Evolutionary conservation across 257 asterid genomes (phyloP).

Genomic region (Ilex asprella): DNA sequence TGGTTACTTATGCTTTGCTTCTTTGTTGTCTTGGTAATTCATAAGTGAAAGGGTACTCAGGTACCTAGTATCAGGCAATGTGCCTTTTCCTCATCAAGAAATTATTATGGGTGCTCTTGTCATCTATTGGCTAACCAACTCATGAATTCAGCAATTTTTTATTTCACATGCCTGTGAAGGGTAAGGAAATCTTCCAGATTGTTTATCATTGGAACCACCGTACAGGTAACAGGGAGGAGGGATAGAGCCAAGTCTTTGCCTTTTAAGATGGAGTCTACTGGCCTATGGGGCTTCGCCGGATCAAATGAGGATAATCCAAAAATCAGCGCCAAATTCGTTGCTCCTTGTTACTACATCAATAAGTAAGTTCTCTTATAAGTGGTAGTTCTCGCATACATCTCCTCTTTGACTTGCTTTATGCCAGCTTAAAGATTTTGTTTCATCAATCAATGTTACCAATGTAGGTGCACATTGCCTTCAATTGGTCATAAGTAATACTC

Average conservation of each 20-base stretch:
- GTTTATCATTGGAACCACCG: background rate
- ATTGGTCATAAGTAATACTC: no score
- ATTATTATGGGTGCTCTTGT: no score
- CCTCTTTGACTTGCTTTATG: background rate
- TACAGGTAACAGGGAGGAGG: conserved; percentile 93
- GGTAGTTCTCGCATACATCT: background rate
- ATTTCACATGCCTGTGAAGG: no score
- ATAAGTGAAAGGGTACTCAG: no score
- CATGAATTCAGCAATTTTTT: no score
- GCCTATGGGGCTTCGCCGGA: conserved; percentile 90
- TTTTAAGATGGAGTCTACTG: conserved; percentile 79
- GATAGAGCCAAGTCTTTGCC: conserved; percentile 96
- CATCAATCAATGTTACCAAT: background rate
- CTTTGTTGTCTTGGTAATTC: no score
- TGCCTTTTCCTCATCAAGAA: background rate
- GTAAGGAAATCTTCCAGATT: background rate
- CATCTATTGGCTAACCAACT: no score
- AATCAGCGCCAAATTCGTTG: conserved; percentile 75
- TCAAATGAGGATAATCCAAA: conserved; percentile 79
- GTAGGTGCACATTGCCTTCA: no score
- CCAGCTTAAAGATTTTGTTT: background rate
- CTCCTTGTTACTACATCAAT: conserved; percentile 83
- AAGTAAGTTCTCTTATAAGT: conserved; percentile 46
- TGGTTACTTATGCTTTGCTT: no score
- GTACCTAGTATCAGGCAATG: background rate